Percentiles rank a stretch among this genome's conserved stretches.
Evolutionary conservation across 139 green algal species (phyloP).

Genomic region (Tetradesmus lagerheimii): DNA sequence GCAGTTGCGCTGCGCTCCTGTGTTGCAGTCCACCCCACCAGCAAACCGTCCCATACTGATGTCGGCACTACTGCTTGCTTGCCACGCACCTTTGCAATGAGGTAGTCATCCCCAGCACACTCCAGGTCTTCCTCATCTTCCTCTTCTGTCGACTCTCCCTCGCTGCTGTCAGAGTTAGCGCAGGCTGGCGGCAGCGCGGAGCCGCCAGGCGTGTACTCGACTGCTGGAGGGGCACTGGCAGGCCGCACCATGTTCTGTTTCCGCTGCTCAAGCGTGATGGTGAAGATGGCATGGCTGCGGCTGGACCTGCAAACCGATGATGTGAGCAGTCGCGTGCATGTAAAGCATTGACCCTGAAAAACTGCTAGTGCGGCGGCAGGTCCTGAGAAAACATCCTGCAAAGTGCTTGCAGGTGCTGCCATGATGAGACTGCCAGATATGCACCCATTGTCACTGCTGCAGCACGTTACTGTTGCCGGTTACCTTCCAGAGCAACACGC

Average conservation of each 20-base stretch:
- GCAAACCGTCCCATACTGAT: too few species aligned
- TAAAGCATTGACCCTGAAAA: not conserved
- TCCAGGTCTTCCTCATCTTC: constrained; percentile 62
- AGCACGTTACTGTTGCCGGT: too few species aligned
- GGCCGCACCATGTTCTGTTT: constrained; percentile 42
- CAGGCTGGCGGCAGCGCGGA: not conserved
- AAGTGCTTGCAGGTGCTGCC: too few species aligned
- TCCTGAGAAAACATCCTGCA: too few species aligned
- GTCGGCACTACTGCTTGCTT: too few species aligned
- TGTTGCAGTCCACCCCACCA: too few species aligned
- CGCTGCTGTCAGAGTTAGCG: constrained; percentile 20
- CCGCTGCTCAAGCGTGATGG: constrained; percentile 96
- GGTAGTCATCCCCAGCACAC: constrained; percentile 77
- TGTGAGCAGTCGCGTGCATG: not conserved
- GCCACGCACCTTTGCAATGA: constrained; percentile 84
- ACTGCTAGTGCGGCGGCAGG: too few species aligned
- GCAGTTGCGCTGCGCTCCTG: too few species aligned
- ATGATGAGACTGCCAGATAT: too few species aligned
- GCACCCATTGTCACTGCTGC: too few species aligned
- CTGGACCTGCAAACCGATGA: constrained; percentile 54
- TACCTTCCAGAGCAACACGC: too few species aligned
- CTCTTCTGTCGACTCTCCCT: constrained; percentile 57
- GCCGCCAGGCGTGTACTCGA: constrained; percentile 10
- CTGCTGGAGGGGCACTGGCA: constrained; percentile 9
- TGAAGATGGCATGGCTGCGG: constrained; percentile 98